These are phyloP conservation scores for Bombardia bombarda DNA, from an alignment of 495 filamentous ascomycete species.

Conservation along the genomic window DNA sequence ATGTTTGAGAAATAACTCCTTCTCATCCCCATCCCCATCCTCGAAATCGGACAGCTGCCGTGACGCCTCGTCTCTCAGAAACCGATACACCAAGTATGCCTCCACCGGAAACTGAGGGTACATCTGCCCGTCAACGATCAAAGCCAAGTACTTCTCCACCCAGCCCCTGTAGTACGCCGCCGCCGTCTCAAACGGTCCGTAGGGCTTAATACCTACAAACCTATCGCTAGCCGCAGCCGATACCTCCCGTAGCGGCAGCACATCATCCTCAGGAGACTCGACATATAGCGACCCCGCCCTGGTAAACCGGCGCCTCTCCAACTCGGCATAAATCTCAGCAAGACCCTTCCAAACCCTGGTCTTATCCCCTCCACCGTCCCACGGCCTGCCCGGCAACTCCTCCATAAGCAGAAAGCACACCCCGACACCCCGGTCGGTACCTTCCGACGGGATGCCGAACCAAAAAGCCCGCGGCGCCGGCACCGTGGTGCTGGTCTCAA, in stretches of 20 bases:
- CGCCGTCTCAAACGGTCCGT: not conserved
- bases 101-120: not conserved
- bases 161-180: constrained; percentile 1
- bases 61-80: not conserved
- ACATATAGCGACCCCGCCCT: not conserved
- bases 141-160: constrained; percentile 1
- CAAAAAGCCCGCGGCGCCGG: not conserved
- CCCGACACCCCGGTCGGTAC: not conserved
- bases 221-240: constrained; percentile 1
- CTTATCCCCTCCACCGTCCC: not conserved
- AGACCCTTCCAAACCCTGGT: not conserved
- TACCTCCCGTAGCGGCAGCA: not conserved
- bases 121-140: constrained; percentile 1
- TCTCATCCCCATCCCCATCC: not conserved
- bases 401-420: constrained; percentile 4
- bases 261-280: not conserved
- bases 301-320: constrained; percentile 1
- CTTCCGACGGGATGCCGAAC: not conserved
- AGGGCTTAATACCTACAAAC: not conserved
- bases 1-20: not conserved
- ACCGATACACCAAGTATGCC: constrained; percentile 1
- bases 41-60: not conserved
- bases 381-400: constrained; percentile 1
- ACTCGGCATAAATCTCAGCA: constrained; percentile 1
- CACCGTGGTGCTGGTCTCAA: constrained; percentile 3